These are phyloP conservation scores for Leptomonas seymouri DNA, from an alignment of 208 protist genomes.

Conservation along the genomic window DNA sequence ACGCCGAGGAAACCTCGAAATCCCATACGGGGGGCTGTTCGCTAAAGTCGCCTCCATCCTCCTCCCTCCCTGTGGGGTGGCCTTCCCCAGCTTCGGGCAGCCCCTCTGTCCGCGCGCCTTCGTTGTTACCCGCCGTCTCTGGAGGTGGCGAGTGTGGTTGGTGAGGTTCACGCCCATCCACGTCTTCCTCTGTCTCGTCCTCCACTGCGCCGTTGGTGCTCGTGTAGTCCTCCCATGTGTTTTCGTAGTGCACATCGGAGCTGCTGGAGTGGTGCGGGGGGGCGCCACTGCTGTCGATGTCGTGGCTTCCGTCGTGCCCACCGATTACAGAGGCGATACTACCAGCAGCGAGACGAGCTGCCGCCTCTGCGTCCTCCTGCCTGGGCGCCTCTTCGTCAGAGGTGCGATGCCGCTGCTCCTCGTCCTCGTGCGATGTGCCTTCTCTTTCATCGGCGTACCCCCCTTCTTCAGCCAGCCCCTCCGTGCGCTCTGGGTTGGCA, in stretches of 20 bases:
- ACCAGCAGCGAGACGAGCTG: too few relatives aligned
- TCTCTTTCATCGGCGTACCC: too few relatives aligned
- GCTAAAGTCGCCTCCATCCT: conserved; percentile 7
- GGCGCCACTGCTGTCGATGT: background rate
- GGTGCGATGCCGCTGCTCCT: too few relatives aligned
- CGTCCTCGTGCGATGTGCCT: too few relatives aligned
- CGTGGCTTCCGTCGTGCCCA: background rate
- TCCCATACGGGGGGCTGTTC: too few relatives aligned
- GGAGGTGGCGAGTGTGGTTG: background rate
- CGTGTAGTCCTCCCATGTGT: conserved; percentile 26
- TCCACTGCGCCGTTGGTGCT: conserved; percentile 16
- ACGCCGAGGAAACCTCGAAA: too few relatives aligned
- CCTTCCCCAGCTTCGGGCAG: conserved; percentile 7
- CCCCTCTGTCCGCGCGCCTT: conserved; percentile 8
- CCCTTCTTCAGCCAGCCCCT: too few relatives aligned
- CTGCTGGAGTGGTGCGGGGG: background rate
- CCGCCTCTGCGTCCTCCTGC: too few relatives aligned
- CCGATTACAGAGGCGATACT: too few relatives aligned
- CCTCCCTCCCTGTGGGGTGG: conserved; percentile 2
- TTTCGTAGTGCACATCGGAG: conserved; percentile 10
- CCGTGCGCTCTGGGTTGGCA: too few relatives aligned
- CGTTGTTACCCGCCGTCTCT: background rate
- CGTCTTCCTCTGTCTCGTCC: conserved; percentile 14
- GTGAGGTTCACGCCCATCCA: background rate
- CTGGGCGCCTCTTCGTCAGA: too few relatives aligned